These are phyloP conservation scores for Malus hybrid DNA, from an alignment of 331 rosid genomes.

Conservation along the genomic window DNA sequence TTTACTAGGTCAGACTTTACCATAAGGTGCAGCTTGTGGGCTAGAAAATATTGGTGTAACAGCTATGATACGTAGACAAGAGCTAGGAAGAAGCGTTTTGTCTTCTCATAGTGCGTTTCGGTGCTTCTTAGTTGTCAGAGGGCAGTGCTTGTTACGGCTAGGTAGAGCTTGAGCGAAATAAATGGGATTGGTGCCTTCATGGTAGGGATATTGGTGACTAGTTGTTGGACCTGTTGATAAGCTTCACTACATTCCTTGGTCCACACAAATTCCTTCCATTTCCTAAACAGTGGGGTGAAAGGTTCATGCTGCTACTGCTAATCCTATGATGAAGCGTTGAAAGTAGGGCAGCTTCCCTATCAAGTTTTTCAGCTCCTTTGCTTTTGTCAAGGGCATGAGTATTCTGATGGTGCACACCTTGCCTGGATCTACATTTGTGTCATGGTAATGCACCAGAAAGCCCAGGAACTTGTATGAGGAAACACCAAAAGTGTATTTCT, in stretches of 20 bases:
- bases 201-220: background rate
- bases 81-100: rapidly evolving
- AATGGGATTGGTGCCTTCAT: background rate
- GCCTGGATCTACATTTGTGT: too few relatives aligned
- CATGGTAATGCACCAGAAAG: too few relatives aligned
- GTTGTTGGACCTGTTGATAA: rapidly evolving
- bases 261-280: background rate
- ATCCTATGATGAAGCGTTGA: rapidly evolving
- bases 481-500: too few relatives aligned
- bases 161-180: background rate
- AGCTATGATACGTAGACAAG: rapidly evolving
- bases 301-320: background rate
- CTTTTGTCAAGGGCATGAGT: rapidly evolving
- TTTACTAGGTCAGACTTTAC: background rate
- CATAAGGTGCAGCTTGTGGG: background rate
- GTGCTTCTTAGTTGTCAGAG: background rate
- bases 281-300: rapidly evolving
- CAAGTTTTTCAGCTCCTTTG: too few relatives aligned
- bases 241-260: background rate
- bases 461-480: too few relatives aligned
- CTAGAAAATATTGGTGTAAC: background rate
- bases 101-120: rapidly evolving
- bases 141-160: background rate
- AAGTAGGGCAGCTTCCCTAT: background rate
- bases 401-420: too few relatives aligned